phyloP scores from a whole-genome alignment of 306 rosid species.

The Castanea sativa region DNA sequence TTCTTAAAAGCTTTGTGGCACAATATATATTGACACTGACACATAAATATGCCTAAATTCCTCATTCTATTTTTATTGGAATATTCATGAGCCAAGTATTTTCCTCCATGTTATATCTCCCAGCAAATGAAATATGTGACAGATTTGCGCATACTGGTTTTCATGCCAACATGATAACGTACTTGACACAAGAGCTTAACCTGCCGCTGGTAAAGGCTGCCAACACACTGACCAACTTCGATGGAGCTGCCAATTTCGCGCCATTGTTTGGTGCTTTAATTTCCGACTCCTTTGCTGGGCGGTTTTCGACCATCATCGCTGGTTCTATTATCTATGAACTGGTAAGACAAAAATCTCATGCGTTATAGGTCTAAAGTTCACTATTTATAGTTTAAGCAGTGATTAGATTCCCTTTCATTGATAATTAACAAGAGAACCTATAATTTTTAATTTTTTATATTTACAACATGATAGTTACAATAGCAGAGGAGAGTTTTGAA shows the following conservation, averaged over 20 bases:
- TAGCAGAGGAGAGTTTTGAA: too few relatives aligned
- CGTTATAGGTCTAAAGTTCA: not conserved
- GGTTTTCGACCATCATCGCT: constrained; percentile 63
- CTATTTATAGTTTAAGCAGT: too few relatives aligned
- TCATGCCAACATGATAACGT: constrained; percentile 67
- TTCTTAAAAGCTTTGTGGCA: too few relatives aligned
- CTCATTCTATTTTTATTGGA: too few relatives aligned
- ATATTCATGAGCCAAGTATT: not conserved
- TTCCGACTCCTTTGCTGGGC: constrained; percentile 81
- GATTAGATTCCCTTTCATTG: too few relatives aligned
- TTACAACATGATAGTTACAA: too few relatives aligned
- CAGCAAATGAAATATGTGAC: constrained; percentile 82
- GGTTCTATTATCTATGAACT: constrained; percentile 61
- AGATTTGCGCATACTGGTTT: constrained; percentile 68
- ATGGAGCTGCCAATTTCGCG: constrained; percentile 66
- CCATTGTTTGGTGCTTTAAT: constrained; percentile 70
- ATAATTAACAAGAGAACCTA: too few relatives aligned
- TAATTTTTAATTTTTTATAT: too few relatives aligned
- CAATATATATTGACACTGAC: too few relatives aligned
- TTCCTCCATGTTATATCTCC: not conserved
- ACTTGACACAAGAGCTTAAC: constrained; percentile 64
- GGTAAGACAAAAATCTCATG: constrained; percentile 18
- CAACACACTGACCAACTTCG: constrained; percentile 70
- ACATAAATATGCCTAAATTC: too few relatives aligned
- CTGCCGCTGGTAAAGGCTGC: constrained; percentile 78